Evolutionary conservation across 192 early-diverging fungal genomes (phyloP).

Genomic region (Umbelopsis ramanniana): DNA sequence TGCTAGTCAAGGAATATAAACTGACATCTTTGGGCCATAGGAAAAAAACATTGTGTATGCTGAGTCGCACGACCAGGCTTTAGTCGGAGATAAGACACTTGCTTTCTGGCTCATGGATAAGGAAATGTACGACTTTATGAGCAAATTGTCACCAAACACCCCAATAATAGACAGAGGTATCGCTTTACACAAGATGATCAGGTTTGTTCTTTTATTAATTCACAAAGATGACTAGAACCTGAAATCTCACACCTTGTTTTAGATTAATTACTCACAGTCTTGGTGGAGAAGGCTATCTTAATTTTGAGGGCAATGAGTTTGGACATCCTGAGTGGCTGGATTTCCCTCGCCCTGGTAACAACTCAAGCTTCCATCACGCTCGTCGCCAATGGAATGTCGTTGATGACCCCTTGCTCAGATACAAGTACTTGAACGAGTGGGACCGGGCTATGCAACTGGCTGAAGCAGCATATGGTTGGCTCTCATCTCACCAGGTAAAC

Average conservation of each 20-base stretch:
- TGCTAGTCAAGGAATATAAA: no score
- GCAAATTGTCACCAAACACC: constrained; percentile 75
- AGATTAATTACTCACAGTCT: constrained; percentile 85
- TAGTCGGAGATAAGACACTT: constrained; percentile 97
- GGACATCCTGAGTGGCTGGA: constrained; percentile 99
- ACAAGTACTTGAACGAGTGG: constrained; percentile 92
- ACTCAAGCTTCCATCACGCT: constrained; percentile 89
- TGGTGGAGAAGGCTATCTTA: constrained; percentile 97
- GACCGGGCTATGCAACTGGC: constrained; percentile 84
- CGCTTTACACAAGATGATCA: constrained; percentile 96
- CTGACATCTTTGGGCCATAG: constrained; percentile 40
- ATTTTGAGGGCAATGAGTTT: constrained; percentile 98
- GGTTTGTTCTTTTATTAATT: constrained; percentile 43
- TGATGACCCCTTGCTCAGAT: constrained; percentile 86
- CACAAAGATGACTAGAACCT: not conserved
- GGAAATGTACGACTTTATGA: constrained; percentile 99
- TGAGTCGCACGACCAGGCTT: constrained; percentile 97
- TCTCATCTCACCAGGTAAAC: constrained; percentile 65
- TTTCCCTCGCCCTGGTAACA: constrained; percentile 95
- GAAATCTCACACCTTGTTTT: not conserved
- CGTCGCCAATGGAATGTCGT: constrained; percentile 94
- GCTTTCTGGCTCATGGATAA: constrained; percentile 99
- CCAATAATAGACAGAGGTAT: constrained; percentile 93
- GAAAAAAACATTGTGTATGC: constrained; percentile 96
- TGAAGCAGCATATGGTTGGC: constrained; percentile 74